Evolutionary conservation across 139 green algal species (phyloP), one percentile per base, ranked within the genome.

Genomic region (Picochlorum sp.): DNA sequence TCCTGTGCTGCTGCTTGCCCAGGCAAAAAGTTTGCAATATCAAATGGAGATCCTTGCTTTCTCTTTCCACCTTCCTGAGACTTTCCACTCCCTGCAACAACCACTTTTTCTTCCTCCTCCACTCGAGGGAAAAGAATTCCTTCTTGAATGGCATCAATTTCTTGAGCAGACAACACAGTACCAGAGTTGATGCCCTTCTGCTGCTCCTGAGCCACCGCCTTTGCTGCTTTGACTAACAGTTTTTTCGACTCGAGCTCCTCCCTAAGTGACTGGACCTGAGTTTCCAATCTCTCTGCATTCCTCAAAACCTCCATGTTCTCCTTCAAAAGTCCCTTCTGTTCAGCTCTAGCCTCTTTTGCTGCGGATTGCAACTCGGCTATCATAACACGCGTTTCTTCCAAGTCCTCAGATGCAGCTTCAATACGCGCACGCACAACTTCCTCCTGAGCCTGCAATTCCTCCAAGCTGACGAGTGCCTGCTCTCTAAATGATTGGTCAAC

Each of bases 121-220:
- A 55, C 61, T 2, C 38, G 38, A 26, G 68, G 60, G 60, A 47
- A 41, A 60, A 70, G 9, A 31, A 61, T 30, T 11, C 23, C 44
- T 30, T 73, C 60, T 55, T 63, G 44, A 18, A 80, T 78, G 14
- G 18, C 45, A 3, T 14, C 21, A 50, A 83, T 69, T 28, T 85
- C 66, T 26, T 65, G 37, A 15, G 49, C 3, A 18, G 60, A 57
- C 52, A 85, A 74, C 52, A 81, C 44, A 44, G 65, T 18, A 9
- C 45, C 58, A 37, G 67, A 44, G 13, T 49, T 59, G 31, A 66
- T 65, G 16, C 75, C 81, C 49, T 57, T 44, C 63, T 78, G 70
- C 14, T 75, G 73, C 3, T 72, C 79, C 28, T 62, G 44, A 38
- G 83, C 63, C 51, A 86, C 73, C 14, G 81, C 81, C 49, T 75